These are phyloP conservation scores for Kwoniella shivajii DNA, from an alignment of 1,284 basidiomycete genomes.

Conservation along the genomic window DNA sequence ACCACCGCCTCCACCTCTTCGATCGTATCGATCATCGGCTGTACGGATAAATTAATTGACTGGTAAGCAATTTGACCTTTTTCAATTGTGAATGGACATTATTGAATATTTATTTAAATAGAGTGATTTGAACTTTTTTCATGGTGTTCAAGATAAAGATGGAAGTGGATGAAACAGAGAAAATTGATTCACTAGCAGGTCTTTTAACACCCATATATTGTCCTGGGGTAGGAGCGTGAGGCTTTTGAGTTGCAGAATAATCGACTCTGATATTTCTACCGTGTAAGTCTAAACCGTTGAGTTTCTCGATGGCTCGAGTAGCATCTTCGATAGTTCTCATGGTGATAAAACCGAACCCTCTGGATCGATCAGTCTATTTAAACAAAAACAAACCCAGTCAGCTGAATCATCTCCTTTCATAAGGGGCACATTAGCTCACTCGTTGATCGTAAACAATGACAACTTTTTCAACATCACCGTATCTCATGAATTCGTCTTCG, in stretches of 20 bases:
- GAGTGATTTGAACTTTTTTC: not conserved
- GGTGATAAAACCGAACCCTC: conserved; percentile 96
- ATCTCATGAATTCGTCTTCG: conserved; percentile 87
- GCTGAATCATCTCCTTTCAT: not conserved
- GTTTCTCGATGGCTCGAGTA: conserved; percentile 77
- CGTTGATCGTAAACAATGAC: conserved; percentile 98
- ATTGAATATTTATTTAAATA: not conserved
- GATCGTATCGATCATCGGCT: conserved; percentile 61
- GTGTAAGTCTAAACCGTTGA: conserved; percentile 93
- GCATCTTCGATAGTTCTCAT: conserved; percentile 90
- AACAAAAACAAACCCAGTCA: not conserved
- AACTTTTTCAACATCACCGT: conserved; percentile 90
- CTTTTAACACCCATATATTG: conserved; percentile 95
- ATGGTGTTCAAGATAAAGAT: not conserved
- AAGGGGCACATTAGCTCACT: conserved; percentile 60
- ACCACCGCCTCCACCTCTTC: conserved; percentile 47
- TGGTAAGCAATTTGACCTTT: conserved; percentile 4
- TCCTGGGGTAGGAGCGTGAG: conserved; percentile 94
- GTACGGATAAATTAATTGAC: not conserved
- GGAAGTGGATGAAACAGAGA: not conserved
- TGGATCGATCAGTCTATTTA: conserved; percentile 83
- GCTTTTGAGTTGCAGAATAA: conserved; percentile 88
- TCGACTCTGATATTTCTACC: conserved; percentile 95
- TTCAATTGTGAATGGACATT: not conserved
- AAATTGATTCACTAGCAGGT: conserved; percentile 44